Conservation (phyloP, 2,329 filamentous ascomycete species). For the Pyrenophora teres region DNA sequence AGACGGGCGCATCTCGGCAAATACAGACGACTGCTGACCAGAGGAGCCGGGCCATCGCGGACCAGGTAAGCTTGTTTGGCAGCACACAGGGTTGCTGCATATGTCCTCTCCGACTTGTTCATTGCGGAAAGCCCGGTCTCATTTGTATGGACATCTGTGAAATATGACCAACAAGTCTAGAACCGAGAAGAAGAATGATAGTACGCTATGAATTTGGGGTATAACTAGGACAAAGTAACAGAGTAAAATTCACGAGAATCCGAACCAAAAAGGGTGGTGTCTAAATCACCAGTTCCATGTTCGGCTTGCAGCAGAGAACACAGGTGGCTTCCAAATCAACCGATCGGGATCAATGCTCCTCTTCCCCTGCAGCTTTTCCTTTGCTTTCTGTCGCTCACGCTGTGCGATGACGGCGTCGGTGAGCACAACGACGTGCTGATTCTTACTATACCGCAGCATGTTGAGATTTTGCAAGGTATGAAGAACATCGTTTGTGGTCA, state of each 20-base stretch:
- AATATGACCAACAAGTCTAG: no score
- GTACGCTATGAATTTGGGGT: background rate
- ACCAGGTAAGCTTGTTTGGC: no score
- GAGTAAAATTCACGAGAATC: no score
- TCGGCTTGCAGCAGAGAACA: slow-evolving; percentile 85
- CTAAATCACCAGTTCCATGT: slow-evolving; percentile 86
- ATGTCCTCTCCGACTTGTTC: no score
- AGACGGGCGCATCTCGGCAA: no score
- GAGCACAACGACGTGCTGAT: slow-evolving; percentile 93
- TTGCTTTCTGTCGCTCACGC: slow-evolving; percentile 73
- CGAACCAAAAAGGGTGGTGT: no score
- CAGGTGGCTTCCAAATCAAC: slow-evolving; percentile 94
- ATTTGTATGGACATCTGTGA: no score
- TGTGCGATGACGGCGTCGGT: slow-evolving; percentile 78
- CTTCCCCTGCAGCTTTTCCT: slow-evolving; percentile 77
- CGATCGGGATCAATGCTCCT: slow-evolving; percentile 75
- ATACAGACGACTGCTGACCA: no score
- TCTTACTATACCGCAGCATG: slow-evolving; percentile 95
- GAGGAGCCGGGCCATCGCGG: no score
- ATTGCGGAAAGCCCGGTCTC: no score
- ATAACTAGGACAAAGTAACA: background rate
- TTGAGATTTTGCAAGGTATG: slow-evolving; percentile 92
- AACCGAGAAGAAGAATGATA: background rate
- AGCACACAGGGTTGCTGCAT: no score
- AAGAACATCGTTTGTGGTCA: slow-evolving; percentile 97